Evolutionary conservation across 208 protist genomes (phyloP).

Genomic region (Trypanosomatidae sp.): DNA sequence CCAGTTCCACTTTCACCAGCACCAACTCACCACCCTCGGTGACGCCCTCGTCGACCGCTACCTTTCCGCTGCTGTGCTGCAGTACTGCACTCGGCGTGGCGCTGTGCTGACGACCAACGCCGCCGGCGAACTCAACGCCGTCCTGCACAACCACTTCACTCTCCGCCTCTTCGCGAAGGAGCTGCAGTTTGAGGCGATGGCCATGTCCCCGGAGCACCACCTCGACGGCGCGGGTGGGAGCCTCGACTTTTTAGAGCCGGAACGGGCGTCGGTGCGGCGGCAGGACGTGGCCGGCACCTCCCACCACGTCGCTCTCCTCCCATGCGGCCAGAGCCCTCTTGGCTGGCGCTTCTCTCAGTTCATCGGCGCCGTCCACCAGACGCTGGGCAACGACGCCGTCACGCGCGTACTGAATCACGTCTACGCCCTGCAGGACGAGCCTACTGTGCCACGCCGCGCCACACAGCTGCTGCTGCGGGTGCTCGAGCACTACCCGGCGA

Average conservation of each 20-base stretch:
- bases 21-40: conserved; percentile 78
- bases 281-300: conserved; percentile 68
- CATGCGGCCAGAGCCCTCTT: conserved; percentile 66
- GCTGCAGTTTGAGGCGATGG: conserved; percentile 61
- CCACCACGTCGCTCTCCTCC: conserved; percentile 54
- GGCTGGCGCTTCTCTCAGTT: conserved; percentile 89
- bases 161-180: conserved; percentile 74
- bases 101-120: conserved; percentile 59
- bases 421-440: conserved; percentile 34
- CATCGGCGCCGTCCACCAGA: conserved; percentile 64
- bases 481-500: conserved; percentile 53
- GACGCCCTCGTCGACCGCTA: conserved; percentile 75
- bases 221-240: too few species aligned
- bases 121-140: conserved; percentile 53
- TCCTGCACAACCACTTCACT: conserved; percentile 83
- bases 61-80: conserved; percentile 42
- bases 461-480: conserved; percentile 43
- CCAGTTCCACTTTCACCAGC: conserved; percentile 61
- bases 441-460: conserved; percentile 36
- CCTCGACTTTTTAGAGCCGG: conserved; percentile 53
- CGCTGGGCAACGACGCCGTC: conserved; percentile 28
- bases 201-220: conserved; percentile 23
- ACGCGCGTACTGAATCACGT: conserved; percentile 37
- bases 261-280: conserved; percentile 24
- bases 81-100: conserved; percentile 45